Percentiles rank a stretch among this genome's conserved stretches.
phyloP scores from a whole-genome alignment of 148 eudicot genomes.

The Cornus suecica region DNA sequence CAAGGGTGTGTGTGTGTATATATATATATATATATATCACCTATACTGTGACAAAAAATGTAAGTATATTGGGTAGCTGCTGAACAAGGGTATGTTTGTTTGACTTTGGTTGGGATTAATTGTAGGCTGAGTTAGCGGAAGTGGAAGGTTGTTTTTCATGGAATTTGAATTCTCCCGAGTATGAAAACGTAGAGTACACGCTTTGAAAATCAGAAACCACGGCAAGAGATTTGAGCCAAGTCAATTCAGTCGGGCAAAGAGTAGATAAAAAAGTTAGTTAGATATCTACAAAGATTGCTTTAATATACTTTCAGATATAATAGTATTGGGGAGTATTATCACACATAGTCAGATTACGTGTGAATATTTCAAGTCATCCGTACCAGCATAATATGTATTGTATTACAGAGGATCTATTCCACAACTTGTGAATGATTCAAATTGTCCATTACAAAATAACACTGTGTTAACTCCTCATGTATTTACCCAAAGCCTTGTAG shows the following conservation, averaged over 20 bases:
- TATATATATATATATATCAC: background rate
- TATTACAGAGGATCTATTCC: too few species aligned
- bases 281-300: too few species aligned
- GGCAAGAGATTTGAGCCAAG: background rate
- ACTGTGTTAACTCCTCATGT: too few species aligned
- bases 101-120: background rate
- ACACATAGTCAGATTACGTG: too few species aligned
- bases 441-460: too few species aligned
- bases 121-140: conserved; percentile 3
- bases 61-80: background rate
- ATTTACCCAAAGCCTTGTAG: too few species aligned
- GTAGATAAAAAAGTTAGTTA: background rate
- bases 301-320: too few species aligned
- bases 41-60: too few species aligned
- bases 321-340: too few species aligned
- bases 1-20: background rate
- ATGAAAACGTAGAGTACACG: background rate
- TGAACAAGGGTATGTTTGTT: background rate
- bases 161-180: conserved; percentile 1
- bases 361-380: background rate
- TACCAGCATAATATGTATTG: too few species aligned
- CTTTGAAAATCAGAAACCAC: background rate
- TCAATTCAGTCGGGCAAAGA: background rate
- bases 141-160: background rate
- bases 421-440: too few species aligned